These are phyloP conservation scores for Sodiomyces alkalinus DNA, from an alignment of 2,329 filamentous ascomycete genomes.

Conservation along the genomic window DNA sequence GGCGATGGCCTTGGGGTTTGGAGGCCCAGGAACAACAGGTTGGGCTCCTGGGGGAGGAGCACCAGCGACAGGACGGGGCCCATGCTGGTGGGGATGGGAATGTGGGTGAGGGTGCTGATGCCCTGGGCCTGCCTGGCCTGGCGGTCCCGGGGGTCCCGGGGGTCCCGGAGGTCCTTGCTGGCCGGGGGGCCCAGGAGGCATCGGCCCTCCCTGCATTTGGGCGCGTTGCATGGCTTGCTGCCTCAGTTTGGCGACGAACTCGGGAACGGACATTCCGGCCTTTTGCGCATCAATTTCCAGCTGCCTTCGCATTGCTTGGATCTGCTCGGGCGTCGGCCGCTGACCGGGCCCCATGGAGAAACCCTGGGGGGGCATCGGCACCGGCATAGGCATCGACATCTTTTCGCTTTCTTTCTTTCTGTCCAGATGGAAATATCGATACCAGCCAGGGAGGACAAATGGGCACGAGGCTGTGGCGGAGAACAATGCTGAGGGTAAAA, in stretches of 20 bases:
- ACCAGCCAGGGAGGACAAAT: no score
- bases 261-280: slow-evolving; percentile 67
- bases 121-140: slow-evolving; percentile 5
- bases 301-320: slow-evolving; percentile 69
- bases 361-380: slow-evolving; percentile 17
- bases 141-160: neutral
- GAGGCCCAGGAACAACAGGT: slow-evolving; percentile 61
- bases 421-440: no score
- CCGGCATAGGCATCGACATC: slow-evolving; percentile 12
- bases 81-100: slow-evolving; percentile 16
- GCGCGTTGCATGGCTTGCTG: slow-evolving; percentile 27
- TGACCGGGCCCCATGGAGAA: slow-evolving; percentile 16
- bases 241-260: slow-evolving; percentile 63
- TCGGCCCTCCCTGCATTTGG: slow-evolving; percentile 16
- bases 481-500: no score
- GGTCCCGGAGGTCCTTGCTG: slow-evolving; percentile 15
- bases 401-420: no score
- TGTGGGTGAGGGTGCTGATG: slow-evolving; percentile 12
- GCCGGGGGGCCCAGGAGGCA: slow-evolving; percentile 13
- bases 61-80: slow-evolving; percentile 14
- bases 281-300: slow-evolving; percentile 70
- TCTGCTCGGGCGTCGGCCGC: slow-evolving; percentile 67
- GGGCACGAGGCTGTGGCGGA: no score
- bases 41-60: slow-evolving; percentile 29
- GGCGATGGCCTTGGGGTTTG: slow-evolving; percentile 77